phyloP scores from a whole-genome alignment of 2,329 filamentous ascomycete species.

The Xylaria polymorpha region DNA sequence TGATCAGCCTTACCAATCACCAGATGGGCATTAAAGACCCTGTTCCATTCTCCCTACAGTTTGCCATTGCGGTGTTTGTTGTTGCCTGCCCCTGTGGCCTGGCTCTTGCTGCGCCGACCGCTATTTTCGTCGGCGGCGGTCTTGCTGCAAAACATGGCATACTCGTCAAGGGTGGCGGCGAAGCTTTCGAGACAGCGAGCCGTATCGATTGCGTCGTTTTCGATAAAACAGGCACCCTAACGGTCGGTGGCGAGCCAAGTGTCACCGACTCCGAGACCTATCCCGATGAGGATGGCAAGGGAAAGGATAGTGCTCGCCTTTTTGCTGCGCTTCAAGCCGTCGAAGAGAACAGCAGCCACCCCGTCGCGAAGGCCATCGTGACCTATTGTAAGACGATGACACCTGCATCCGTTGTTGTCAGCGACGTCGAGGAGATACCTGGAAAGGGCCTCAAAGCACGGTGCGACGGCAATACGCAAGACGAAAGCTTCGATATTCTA shows the following conservation, averaged over 20 bases:
- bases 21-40: slow-evolving; percentile 58
- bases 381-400: slow-evolving; percentile 64
- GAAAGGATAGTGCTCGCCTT: slow-evolving; percentile 49
- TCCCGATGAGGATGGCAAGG: slow-evolving; percentile 44
- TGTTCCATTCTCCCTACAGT: slow-evolving; percentile 74
- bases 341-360: slow-evolving; percentile 80
- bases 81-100: slow-evolving; percentile 88
- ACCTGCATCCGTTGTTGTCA: slow-evolving; percentile 50
- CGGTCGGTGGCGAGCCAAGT: slow-evolving; percentile 75
- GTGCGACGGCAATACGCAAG: slow-evolving; percentile 53
- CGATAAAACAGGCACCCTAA: slow-evolving; percentile 89
- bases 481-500: slow-evolving; percentile 62
- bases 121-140: slow-evolving; percentile 84
- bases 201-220: slow-evolving; percentile 83
- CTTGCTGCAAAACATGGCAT: slow-evolving; percentile 84
- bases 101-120: slow-evolving; percentile 85
- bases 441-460: slow-evolving; percentile 76
- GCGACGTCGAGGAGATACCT: slow-evolving; percentile 71
- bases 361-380: slow-evolving; percentile 77
- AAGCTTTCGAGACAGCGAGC: slow-evolving; percentile 87
- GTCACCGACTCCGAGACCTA: slow-evolving; percentile 68
- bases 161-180: slow-evolving; percentile 84
- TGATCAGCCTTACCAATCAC: slow-evolving; percentile 67
- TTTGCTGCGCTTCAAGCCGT: slow-evolving; percentile 68
- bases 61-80: slow-evolving; percentile 87